These are phyloP conservation scores for Talaromyces stipitatus DNA, from an alignment of 495 filamentous ascomycete species.

Conservation along the genomic window DNA sequence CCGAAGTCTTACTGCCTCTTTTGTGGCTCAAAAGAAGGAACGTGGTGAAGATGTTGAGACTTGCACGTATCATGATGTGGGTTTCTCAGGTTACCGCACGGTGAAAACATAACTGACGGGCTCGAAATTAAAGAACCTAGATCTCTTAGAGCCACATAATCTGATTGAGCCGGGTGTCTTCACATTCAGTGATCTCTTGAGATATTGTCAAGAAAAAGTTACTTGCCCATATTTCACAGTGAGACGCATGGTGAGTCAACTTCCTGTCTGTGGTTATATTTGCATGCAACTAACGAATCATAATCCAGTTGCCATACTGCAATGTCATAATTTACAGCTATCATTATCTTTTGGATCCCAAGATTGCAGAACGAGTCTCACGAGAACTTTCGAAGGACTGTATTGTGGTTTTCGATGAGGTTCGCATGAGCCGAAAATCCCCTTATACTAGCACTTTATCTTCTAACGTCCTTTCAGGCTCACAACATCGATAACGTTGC, in stretches of 20 bases:
- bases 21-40: constrained; percentile 94
- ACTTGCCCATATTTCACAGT: constrained; percentile 98
- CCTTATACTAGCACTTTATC: constrained; percentile 90
- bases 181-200: constrained; percentile 81
- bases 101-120: background rate
- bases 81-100: constrained; percentile 9
- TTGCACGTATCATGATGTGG: constrained; percentile 89
- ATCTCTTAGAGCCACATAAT: constrained; percentile 89
- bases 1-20: constrained; percentile 90
- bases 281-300: constrained; percentile 6
- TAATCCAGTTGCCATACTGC: constrained; percentile 68
- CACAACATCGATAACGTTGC: constrained; percentile 99
- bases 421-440: constrained; percentile 83
- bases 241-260: constrained; percentile 74
- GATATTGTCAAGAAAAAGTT: constrained; percentile 89
- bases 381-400: constrained; percentile 96
- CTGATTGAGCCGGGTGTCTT: constrained; percentile 90
- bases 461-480: constrained; percentile 97
- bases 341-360: constrained; percentile 95
- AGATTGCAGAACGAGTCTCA: constrained; percentile 95
- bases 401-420: constrained; percentile 96
- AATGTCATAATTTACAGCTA: constrained; percentile 99
- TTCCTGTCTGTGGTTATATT: background rate
- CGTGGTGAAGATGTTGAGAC: constrained; percentile 88
- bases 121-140: constrained; percentile 62